Conservation (phyloP, 345 rosid genomes). For the Gossypium mustelinum region DNA sequence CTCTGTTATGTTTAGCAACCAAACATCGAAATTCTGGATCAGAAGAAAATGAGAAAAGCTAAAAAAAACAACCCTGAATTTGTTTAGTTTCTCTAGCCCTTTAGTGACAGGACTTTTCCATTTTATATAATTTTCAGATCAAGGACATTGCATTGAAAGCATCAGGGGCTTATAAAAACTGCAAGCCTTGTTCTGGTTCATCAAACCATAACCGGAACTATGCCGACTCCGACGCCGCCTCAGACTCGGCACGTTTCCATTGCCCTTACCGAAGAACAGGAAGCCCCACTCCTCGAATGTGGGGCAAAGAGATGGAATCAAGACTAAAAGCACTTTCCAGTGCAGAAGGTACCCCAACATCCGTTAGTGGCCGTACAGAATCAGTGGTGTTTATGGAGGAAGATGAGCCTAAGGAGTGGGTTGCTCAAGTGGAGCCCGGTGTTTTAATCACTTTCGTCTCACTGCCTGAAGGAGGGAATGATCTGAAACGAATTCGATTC, state of each 20-base stretch:
- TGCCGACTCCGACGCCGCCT: slow-evolving; percentile 60
- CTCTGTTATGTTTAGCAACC: no score
- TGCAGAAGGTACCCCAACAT: slow-evolving; percentile 89
- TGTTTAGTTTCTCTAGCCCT: slow-evolving; percentile 9
- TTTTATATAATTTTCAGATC: slow-evolving; percentile 39
- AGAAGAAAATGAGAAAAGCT: not conserved
- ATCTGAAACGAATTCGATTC: slow-evolving; percentile 88
- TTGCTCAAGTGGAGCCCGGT: slow-evolving; percentile 98
- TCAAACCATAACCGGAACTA: slow-evolving; percentile 46
- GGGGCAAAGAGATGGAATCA: slow-evolving; percentile 83
- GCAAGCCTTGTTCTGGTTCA: slow-evolving; percentile 82
- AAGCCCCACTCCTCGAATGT: slow-evolving; percentile 54
- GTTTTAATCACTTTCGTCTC: slow-evolving; percentile 92
- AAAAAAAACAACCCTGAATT: slow-evolving; percentile 6
- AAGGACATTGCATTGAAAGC: slow-evolving; percentile 96
- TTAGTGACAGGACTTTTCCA: slow-evolving; percentile 1
- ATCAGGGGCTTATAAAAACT: slow-evolving; percentile 81
- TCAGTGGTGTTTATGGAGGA: slow-evolving; percentile 78
- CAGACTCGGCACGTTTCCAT: slow-evolving; percentile 63
- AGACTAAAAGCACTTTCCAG: slow-evolving; percentile 76
- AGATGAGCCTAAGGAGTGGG: slow-evolving; percentile 97
- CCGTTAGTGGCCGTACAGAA: slow-evolving; percentile 74
- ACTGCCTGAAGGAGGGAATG: slow-evolving; percentile 85
- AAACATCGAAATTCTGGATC: no score
- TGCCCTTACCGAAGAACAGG: slow-evolving; percentile 68